Percentiles rank a stretch among this genome's conserved stretches.
These are phyloP conservation scores for Cercospora sp. DNA, from an alignment of 2,329 filamentous ascomycete species.

Conservation along the genomic window DNA sequence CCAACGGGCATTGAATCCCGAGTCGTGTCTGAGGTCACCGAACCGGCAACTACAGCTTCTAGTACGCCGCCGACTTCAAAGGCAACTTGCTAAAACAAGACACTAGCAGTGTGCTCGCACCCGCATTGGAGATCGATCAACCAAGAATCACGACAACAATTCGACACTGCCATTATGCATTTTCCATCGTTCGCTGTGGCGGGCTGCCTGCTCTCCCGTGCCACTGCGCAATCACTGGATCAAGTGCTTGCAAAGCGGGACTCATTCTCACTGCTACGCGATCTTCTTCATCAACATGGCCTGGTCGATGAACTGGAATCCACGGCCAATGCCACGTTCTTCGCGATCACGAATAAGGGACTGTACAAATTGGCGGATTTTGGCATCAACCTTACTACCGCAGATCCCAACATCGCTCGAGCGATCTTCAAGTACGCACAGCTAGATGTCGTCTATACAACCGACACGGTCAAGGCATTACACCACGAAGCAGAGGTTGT, in stretches of 20 bases:
- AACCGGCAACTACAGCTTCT: not conserved
- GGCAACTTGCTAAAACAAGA: not conserved
- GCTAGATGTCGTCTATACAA: constrained; percentile 17
- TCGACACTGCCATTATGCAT: not conserved
- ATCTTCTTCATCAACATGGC: constrained; percentile 19
- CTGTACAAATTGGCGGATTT: constrained; percentile 13
- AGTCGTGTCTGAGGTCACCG: not conserved
- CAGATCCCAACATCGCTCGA: constrained; percentile 20
- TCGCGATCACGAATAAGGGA: constrained; percentile 24
- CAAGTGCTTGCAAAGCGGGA: constrained; percentile 5
- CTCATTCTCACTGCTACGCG: constrained; percentile 20
- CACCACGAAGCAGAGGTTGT: constrained; percentile 13
- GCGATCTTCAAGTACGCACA: constrained; percentile 26
- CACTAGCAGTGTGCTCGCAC: not conserved
- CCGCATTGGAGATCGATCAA: not conserved
- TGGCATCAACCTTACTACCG: constrained; percentile 25
- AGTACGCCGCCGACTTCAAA: not conserved
- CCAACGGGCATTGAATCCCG: not conserved
- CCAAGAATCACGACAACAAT: not conserved
- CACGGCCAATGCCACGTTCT: constrained; percentile 17
- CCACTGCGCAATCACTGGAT: constrained; percentile 1
- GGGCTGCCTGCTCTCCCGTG: not conserved
- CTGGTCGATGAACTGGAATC: constrained; percentile 19
- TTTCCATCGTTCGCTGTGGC: not conserved
- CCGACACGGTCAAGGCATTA: constrained; percentile 3